Evolutionary conservation across 495 filamentous ascomycete genomes (phyloP).

Genomic region (Penicillium roqueforti): DNA sequence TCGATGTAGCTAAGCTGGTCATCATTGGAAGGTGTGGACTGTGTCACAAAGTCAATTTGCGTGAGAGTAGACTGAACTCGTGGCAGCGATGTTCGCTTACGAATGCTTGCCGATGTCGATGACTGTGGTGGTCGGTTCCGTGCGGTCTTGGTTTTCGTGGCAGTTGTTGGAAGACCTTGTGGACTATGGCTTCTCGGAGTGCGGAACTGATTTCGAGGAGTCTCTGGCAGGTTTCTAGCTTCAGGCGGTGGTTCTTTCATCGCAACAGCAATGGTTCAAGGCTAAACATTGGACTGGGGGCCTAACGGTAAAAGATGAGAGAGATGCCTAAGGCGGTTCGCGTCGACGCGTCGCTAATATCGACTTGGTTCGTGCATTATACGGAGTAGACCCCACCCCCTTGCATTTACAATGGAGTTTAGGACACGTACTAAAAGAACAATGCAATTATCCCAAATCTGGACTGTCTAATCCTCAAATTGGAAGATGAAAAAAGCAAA

Average conservation of each 20-base stretch:
- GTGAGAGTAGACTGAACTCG: slow-evolving; percentile 39
- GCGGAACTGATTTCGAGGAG: slow-evolving; percentile 18
- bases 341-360: slow-evolving; percentile 28
- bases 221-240: slow-evolving; percentile 16
- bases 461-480: background rate
- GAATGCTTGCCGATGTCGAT: slow-evolving; percentile 19
- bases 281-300: slow-evolving; percentile 1
- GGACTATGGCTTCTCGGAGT: slow-evolving; percentile 26
- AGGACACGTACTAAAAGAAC: background rate
- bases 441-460: background rate
- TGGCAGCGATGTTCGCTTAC: slow-evolving; percentile 20
- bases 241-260: slow-evolving; percentile 31
- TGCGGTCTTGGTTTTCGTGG: slow-evolving; percentile 19
- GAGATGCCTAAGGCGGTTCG: slow-evolving; percentile 18
- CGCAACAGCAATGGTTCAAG: slow-evolving; percentile 20
- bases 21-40: slow-evolving; percentile 23
- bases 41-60: slow-evolving; percentile 42
- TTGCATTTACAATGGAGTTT: background rate
- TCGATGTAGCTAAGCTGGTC: slow-evolving; percentile 34
- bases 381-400: too few species aligned
- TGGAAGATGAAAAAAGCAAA: background rate
- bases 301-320: background rate
- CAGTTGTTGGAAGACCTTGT: slow-evolving; percentile 12
- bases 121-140: slow-evolving; percentile 21
- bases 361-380: slow-evolving; percentile 4